A percentile compares a stretch with the other conserved stretches of the same genome.
Conservation (phyloP, 345 rosid species). For the Arabidopsis suecica region DNA sequence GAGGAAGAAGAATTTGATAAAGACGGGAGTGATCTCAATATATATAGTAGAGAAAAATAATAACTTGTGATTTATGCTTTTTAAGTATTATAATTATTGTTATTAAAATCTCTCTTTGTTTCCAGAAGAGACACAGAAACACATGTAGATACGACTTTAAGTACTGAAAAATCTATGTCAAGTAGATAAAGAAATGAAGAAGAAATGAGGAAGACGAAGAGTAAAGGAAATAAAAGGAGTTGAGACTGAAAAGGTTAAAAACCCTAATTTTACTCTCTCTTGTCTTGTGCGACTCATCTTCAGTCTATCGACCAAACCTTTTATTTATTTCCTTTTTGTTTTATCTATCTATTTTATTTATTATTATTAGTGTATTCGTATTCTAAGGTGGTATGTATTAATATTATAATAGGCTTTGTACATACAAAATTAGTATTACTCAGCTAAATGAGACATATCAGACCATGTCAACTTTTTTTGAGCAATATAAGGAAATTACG, state of each 20-base stretch:
- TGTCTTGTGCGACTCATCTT: constrained; percentile 30
- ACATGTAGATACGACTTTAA: constrained; percentile 51
- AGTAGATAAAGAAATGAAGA: constrained; percentile 46
- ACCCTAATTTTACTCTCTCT: constrained; percentile 46
- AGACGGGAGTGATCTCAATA: constrained; percentile 31
- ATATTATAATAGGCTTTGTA: neutral
- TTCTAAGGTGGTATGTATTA: neutral
- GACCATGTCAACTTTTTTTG: neutral
- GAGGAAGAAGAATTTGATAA: constrained; percentile 32
- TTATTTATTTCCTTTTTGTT: neutral
- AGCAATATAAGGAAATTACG: neutral
- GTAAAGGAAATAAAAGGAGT: constrained; percentile 47
- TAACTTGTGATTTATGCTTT: constrained; percentile 7
- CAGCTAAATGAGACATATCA: neutral
- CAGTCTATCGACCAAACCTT: constrained; percentile 38
- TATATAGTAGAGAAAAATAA: constrained; percentile 14
- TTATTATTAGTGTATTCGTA: constrained; percentile 1
- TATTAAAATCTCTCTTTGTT: constrained; percentile 16
- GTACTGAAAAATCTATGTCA: constrained; percentile 34
- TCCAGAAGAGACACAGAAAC: constrained; percentile 46
- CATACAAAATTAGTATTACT: neutral
- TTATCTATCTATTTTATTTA: neutral
- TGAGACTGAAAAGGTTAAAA: constrained; percentile 46
- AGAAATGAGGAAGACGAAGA: constrained; percentile 42
- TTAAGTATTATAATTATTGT: neutral